Conservation (phyloP, 2,329 filamentous ascomycete species). For the Calonectria naviculata region DNA sequence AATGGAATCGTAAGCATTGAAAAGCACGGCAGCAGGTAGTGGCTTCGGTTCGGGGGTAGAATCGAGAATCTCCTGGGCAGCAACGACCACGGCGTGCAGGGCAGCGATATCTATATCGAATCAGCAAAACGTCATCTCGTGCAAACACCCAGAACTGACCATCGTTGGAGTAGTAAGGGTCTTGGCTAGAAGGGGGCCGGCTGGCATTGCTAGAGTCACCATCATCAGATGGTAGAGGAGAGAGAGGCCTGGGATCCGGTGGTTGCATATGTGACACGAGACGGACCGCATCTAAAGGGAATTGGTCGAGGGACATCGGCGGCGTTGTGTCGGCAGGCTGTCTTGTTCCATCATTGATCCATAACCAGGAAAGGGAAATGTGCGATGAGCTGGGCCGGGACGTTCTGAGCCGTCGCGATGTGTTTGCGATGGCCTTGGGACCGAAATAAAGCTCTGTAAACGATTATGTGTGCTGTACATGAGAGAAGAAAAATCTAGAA, state of each 20-base stretch:
- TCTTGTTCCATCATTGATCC: slow-evolving; percentile 46
- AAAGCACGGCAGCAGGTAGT: slow-evolving; percentile 81
- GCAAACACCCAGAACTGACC: slow-evolving; percentile 52
- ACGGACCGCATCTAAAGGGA: slow-evolving; percentile 33
- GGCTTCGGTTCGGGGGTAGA: slow-evolving; percentile 68
- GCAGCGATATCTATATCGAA: slow-evolving; percentile 77
- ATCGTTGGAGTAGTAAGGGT: slow-evolving; percentile 69
- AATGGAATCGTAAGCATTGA: slow-evolving; percentile 82
- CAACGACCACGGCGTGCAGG: slow-evolving; percentile 79
- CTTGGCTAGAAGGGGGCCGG: slow-evolving; percentile 41
- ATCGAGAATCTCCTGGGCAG: slow-evolving; percentile 74
- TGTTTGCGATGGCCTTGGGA: not conserved
- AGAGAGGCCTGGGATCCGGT: slow-evolving; percentile 32
- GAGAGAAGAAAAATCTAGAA: not conserved
- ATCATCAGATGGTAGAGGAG: slow-evolving; percentile 39
- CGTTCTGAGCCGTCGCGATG: not conserved
- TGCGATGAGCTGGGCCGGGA: slow-evolving; percentile 13
- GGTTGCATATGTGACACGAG: slow-evolving; percentile 44
- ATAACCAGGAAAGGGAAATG: slow-evolving; percentile 40
- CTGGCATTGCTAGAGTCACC: slow-evolving; percentile 42
- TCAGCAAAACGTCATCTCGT: slow-evolving; percentile 18
- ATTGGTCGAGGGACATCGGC: slow-evolving; percentile 33
- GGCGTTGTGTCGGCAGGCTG: slow-evolving; percentile 42
- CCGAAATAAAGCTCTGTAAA: not conserved
- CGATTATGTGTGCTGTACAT: not conserved